Conservation (phyloP, 2,329 filamentous ascomycete genomes). For the Fusarium chlamydosporum region DNA sequence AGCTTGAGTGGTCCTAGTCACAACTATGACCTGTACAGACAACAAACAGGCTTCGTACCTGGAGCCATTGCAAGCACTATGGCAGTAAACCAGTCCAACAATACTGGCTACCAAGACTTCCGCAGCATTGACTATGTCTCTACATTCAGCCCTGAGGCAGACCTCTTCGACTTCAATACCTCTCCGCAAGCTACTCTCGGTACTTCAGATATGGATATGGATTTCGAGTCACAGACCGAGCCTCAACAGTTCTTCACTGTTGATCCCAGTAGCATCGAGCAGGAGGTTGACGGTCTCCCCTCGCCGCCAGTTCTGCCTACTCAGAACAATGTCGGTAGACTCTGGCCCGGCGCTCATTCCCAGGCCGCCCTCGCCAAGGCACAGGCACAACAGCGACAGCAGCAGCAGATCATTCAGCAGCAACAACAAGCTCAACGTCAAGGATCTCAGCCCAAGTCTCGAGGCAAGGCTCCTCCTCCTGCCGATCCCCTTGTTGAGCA, state of each 20-base stretch:
- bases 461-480: conserved; percentile 65
- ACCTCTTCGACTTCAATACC: conserved; percentile 80
- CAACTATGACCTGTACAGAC: conserved; percentile 94
- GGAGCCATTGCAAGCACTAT: conserved; percentile 86
- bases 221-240: conserved; percentile 62
- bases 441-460: conserved; percentile 62
- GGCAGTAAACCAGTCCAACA: conserved; percentile 77
- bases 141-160: conserved; percentile 72
- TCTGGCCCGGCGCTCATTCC: conserved; percentile 95
- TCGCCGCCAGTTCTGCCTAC: conserved; percentile 63
- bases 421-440: conserved; percentile 64
- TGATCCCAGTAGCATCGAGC: conserved; percentile 81
- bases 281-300: conserved; percentile 62
- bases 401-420: conserved; percentile 70
- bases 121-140: conserved; percentile 67
- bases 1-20: conserved; percentile 87
- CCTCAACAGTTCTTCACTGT: conserved; percentile 77
- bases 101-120: conserved; percentile 67
- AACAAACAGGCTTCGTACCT: conserved; percentile 92
- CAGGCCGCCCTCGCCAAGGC: conserved; percentile 85
- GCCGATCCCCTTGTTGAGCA: conserved; percentile 85
- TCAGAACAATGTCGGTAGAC: conserved; percentile 74
- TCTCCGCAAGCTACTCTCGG: conserved; percentile 71
- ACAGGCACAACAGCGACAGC: conserved; percentile 76
- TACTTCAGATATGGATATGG: conserved; percentile 76